These are phyloP conservation scores for Calonectria fujianensis DNA, from an alignment of 2,329 filamentous ascomycete species.

Conservation along the genomic window DNA sequence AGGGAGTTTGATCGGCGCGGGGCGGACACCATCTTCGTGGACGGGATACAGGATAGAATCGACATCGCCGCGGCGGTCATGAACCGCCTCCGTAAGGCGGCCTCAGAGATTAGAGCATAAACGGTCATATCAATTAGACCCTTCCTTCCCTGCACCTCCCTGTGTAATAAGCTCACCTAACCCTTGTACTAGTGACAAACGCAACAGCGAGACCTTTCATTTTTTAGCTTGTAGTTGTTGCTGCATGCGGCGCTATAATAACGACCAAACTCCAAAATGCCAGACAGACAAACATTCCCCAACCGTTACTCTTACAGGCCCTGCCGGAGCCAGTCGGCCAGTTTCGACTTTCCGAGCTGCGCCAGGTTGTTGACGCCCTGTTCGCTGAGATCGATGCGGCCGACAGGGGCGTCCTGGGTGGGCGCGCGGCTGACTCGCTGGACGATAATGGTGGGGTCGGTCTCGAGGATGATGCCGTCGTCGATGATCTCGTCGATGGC, in stretches of 20 bases:
- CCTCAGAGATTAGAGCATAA: slow-evolving; percentile 75
- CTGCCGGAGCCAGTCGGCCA: slow-evolving; percentile 93
- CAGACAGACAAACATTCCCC: slow-evolving; percentile 38
- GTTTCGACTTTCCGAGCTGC: slow-evolving; percentile 93
- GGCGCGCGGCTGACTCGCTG: slow-evolving; percentile 95
- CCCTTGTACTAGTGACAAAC: slow-evolving; percentile 48
- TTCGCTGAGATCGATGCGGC: slow-evolving; percentile 96
- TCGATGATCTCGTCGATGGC: slow-evolving; percentile 97
- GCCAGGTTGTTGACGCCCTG: slow-evolving; percentile 96
- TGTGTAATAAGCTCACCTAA: slow-evolving; percentile 49
- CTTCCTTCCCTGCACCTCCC: slow-evolving; percentile 51
- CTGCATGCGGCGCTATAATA: slow-evolving; percentile 56
- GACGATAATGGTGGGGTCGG: slow-evolving; percentile 94
- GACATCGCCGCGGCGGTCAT: slow-evolving; percentile 92
- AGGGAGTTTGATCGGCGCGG: slow-evolving; percentile 87
- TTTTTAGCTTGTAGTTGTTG: slow-evolving; percentile 49
- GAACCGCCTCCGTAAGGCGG: slow-evolving; percentile 88
- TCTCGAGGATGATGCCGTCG: slow-evolving; percentile 97
- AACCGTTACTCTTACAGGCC: slow-evolving; percentile 73
- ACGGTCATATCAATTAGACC: slow-evolving; percentile 58
- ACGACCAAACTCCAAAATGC: slow-evolving; percentile 54
- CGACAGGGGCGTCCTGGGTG: slow-evolving; percentile 91
- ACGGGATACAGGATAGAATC: slow-evolving; percentile 87
- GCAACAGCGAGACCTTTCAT: slow-evolving; percentile 49
- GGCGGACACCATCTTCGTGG: slow-evolving; percentile 91